These are phyloP conservation scores for Eimeria necatrix DNA, from an alignment of 169 alveolate genomes.

Conservation along the genomic window DNA sequence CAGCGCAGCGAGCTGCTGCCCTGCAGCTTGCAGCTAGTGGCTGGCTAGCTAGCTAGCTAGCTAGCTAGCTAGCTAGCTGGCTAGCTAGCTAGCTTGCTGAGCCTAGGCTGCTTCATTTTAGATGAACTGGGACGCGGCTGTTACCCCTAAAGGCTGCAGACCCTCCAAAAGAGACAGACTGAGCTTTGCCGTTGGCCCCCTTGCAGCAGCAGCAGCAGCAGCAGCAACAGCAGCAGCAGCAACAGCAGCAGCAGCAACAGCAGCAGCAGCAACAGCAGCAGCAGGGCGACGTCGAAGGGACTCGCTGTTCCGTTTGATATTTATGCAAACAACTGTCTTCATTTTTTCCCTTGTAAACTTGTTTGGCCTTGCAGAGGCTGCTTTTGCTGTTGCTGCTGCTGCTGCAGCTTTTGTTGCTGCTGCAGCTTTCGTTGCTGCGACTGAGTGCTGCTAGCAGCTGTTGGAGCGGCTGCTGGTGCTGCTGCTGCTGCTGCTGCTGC, in stretches of 20 bases:
- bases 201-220: background rate
- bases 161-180: too few relatives aligned
- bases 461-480: too few relatives aligned
- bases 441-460: slow-evolving; percentile 98
- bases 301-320: too few relatives aligned
- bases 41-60: too few relatives aligned
- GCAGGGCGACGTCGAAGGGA: too few relatives aligned
- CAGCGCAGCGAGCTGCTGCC: too few relatives aligned
- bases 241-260: background rate
- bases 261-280: background rate
- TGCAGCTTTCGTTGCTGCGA: slow-evolving; percentile 81
- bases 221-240: background rate
- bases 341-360: slow-evolving; percentile 93
- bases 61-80: too few relatives aligned
- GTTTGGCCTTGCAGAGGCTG: slow-evolving; percentile 87
- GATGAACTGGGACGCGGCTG: too few relatives aligned
- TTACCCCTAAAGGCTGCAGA: too few relatives aligned
- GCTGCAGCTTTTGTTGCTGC: slow-evolving; percentile 82
- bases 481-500: slow-evolving; percentile 91
- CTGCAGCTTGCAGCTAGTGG: too few relatives aligned
- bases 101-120: too few relatives aligned
- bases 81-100: too few relatives aligned
- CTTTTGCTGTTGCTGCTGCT: background rate
- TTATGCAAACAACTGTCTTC: background rate
- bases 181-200: background rate